Evolutionary conservation across 2,329 filamentous ascomycete species (phyloP), one percentile per base, ranked within the genome.

Genomic region (Raffaelea arxii): DNA sequence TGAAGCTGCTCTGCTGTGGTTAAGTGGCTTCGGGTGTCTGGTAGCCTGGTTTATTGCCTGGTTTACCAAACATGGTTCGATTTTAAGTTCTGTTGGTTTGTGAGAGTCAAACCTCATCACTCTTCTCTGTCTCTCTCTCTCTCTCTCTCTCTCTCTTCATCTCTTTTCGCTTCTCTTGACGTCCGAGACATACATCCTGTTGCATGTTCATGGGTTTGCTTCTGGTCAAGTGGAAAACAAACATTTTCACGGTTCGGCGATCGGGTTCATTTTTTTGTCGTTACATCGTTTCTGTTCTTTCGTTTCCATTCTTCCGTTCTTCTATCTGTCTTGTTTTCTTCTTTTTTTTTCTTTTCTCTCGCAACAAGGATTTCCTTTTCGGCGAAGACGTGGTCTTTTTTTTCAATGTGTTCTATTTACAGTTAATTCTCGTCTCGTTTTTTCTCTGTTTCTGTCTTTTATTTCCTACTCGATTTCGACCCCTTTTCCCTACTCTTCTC

Each of bases 1-100:
- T 91, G 78, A 94, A 92, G 74, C 78, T 81, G 50, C 72, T 96
- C 49, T 97, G 91, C 79, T 97, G 91, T 69, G 87, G 87, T 77
- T 79, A 73, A 71, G 25, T 24, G 16, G 2, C 16, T 16, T 22
- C 21, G 25, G 18, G n/a, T n/a, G n/a, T n/a, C n/a, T n/a, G n/a
- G n/a, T n/a, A n/a, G n/a, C n/a, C n/a, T n/a, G n/a, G n/a, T n/a
- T n/a, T n/a, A n/a, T n/a, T n/a, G n/a, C n/a, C 32, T 6, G 16
- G 27, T 10, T 32, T 32, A 32, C 10, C 27, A 10, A 16, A 9
- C 27, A 16, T 32, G 27, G 10, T 32, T 16, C 10, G 27, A 16
- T 32, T 9, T 16, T 36, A 5, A 36, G 32, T 10, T 36, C 32
- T n/a, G 16, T 36, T 36, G 16, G 6, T 36, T 36, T 36, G n/a